These are phyloP conservation scores for Cryptococcus hybrid DNA, from an alignment of 1,284 basidiomycete genomes.

Conservation along the genomic window DNA sequence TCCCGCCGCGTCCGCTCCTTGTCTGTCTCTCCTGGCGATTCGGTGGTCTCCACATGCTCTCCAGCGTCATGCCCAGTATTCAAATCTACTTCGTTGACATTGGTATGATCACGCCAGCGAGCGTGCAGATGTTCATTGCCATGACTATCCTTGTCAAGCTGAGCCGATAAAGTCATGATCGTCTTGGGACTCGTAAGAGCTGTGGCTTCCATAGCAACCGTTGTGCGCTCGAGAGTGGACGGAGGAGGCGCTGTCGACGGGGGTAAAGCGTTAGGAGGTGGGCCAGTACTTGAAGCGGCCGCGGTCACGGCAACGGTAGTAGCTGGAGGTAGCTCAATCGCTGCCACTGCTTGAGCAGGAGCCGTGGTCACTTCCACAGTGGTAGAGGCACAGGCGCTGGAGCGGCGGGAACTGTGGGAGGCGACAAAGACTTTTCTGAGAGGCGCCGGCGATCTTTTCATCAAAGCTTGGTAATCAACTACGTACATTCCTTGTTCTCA, in stretches of 20 bases:
- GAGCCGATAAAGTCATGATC: conserved; percentile 29
- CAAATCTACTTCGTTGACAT: conserved; percentile 10
- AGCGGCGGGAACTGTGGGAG: not conserved
- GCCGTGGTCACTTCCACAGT: too few species aligned
- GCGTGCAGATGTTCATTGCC: conserved; percentile 37
- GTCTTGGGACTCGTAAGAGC: conserved; percentile 20
- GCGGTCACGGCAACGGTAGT: not conserved
- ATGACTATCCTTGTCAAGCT: conserved; percentile 25
- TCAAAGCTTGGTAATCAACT: conserved; percentile 33
- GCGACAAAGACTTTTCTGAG: not conserved
- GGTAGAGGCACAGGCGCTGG: not conserved
- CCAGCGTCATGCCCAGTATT: conserved; percentile 5
- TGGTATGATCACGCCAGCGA: conserved; percentile 25
- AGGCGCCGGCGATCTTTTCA: conserved; percentile 19
- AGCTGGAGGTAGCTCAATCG: not conserved
- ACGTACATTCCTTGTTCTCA: not conserved
- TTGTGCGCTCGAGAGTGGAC: not conserved
- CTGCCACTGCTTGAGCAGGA: not conserved
- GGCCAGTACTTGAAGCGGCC: not conserved
- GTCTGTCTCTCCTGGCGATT: conserved; percentile 8
- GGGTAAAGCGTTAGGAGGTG: not conserved
- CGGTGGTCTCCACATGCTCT: too few species aligned
- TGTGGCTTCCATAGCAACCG: not conserved
- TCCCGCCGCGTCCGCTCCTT: conserved; percentile 19
- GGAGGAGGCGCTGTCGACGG: not conserved